Evolutionary conservation across 345 rosid species (phyloP), one percentile per base, ranked within the genome.

Genomic region (Populus euphratica): DNA sequence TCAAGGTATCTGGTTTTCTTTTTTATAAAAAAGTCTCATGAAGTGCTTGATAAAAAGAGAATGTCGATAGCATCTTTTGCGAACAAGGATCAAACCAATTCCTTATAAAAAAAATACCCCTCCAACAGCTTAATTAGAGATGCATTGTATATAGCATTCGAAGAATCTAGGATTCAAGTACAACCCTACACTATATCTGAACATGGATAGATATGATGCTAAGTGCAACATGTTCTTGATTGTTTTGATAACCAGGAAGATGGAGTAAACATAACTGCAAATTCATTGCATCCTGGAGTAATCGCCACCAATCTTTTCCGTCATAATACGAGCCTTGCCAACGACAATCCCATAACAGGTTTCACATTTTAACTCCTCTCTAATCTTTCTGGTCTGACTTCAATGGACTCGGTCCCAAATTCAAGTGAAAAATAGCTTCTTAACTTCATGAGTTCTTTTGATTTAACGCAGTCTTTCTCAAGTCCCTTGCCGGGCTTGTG

Each of bases 231-330:
- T n/a, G 12, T n/a, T 59, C 14, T 59, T 59, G 64, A 13, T 4
- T 59, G 64, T 23, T 52, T 52, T n/a, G 64, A n/a, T 10, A 9
- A 59, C 25, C 85, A 88, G 94, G 92, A 85, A 70, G 97, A 88
- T 47, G 87, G 83, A 66, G 90, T 47, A 9, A 80, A 87, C 68
- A 77, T 91, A 64, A 89, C 90, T 39, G 88, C 89, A 20, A 93
- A 91, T 44, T 90, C 94, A 33, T 74, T 93, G 84, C 94, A 93
- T 84, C 96, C 93, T 9, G 96, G 98, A 69, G 83, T 76, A 31
- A 86, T 93, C 43, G 81, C 79, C 52, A 93, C 96, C 68, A 91
- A 90, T 73, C 84, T 88, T 50, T 52, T 84, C 13, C 88, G 90
- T 41, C 78, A 87, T 73, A 70, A 71, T 66, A 68, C 77, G 49